Base-by-base conservation (phyloP, 2,329 filamentous ascomycete genomes). In the Hyphodiscus sp. region DNA sequence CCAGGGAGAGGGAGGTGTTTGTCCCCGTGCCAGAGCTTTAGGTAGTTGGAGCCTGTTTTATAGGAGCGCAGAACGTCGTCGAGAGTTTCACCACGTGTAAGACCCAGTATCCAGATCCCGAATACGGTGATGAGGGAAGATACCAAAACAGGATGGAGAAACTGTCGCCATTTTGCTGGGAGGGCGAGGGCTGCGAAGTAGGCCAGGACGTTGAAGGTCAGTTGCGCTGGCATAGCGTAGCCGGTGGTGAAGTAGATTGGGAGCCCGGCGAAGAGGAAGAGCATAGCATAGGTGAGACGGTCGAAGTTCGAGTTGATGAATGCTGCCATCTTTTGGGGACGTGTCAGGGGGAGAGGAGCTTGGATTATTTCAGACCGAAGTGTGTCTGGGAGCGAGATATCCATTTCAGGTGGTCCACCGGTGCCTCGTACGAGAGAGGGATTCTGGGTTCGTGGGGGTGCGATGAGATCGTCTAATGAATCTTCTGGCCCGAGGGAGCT, bases 111-210 rank as follows among this genome's bases (percentile, higher is more conserved):
- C 74, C 77, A 83, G 54, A 83, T 68, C 1, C 70, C 67, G 1
- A 83, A 65, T 9, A 82, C 74, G 1, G 77, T 79, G 56, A 77
- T 60, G 11, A 77, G 70, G 1, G 81, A 78, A 0, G 78, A 77
- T 8, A 81, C 73, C 2, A 83, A 69, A 1, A 83, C 79, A 0
- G 81, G 80, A 63, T 85, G 81, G 2, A 83, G 69, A 58, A 79
- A 76, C 43, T 75, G 73, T 19, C 71, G 69, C 73, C 76, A 82
- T 1, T 59, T 65, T 0, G 71, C 63, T 0, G 81, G 76, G 10
- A 83, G 64, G 0, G 74, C 69, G 48, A 76, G 65, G 16, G 79
- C 77, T 6, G 68, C 65, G 51, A 78, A 74, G 68, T 79, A 84
- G 45, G 74, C 67, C 2, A 84, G 70, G 7, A 81, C 61, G 53